A percentile compares a stretch with the other conserved stretches of the same genome.
Conservation (phyloP, 495 filamentous ascomycete species). For the Pyrenopolyporus hunteri region DNA sequence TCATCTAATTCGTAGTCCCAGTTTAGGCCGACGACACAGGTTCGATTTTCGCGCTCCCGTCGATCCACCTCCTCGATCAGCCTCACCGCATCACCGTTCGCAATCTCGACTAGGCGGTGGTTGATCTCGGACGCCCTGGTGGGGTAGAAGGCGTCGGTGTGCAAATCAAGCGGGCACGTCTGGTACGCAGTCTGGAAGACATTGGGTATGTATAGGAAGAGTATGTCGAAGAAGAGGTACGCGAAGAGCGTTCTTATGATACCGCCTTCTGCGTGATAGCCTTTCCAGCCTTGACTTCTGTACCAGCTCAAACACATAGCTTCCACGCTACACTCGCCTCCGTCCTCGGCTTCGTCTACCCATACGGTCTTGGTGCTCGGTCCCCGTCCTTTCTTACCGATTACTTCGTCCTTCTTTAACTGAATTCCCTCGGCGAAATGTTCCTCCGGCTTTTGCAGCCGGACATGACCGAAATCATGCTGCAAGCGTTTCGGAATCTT, state of each 20-base stretch:
- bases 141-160: conserved; percentile 93
- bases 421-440: conserved; percentile 77
- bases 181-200: conserved; percentile 97
- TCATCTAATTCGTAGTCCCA: conserved; percentile 88
- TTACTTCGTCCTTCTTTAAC: conserved; percentile 62
- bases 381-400: conserved; percentile 49
- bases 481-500: conserved; percentile 85
- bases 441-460: conserved; percentile 74
- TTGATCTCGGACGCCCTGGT: conserved; percentile 87
- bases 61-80: conserved; percentile 72
- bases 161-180: conserved; percentile 89
- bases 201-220: conserved; percentile 93
- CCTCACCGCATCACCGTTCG: conserved; percentile 71
- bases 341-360: conserved; percentile 74
- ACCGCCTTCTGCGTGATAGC: conserved; percentile 90
- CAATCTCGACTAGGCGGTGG: conserved; percentile 81
- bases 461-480: conserved; percentile 90
- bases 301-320: conserved; percentile 92
- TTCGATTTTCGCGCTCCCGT: conserved; percentile 67
- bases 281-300: conserved; percentile 84
- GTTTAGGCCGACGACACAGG: conserved; percentile 87
- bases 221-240: conserved; percentile 89
- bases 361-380: conserved; percentile 81
- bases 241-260: conserved; percentile 90
- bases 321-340: conserved; percentile 80